phyloP scores from a whole-genome alignment of 768 basidiomycete genomes.

The Cubamyces lactineus region DNA sequence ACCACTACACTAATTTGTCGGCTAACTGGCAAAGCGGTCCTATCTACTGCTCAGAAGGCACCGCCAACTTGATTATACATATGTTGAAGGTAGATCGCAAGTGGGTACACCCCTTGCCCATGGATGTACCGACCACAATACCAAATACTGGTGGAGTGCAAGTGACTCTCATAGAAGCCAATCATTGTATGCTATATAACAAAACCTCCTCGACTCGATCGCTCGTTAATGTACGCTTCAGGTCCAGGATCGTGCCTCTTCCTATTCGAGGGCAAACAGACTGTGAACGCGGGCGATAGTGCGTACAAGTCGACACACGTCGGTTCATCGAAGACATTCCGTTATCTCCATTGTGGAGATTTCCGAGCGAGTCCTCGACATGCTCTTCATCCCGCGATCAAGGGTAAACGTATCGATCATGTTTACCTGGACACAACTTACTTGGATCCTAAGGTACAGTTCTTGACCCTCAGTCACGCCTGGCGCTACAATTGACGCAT shows the following conservation, averaged over 20 bases:
- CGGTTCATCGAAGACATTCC: constrained; percentile 69
- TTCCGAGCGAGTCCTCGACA: constrained; percentile 90
- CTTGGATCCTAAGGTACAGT: constrained; percentile 73
- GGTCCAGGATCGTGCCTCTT: constrained; percentile 93
- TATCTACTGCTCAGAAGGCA: constrained; percentile 95
- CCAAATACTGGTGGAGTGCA: constrained; percentile 84
- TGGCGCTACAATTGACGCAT: background rate
- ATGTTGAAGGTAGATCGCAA: constrained; percentile 87
- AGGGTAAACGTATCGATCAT: constrained; percentile 79
- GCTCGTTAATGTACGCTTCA: constrained; percentile 11
- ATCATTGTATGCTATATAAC: constrained; percentile 67
- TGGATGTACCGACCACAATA: constrained; percentile 73
- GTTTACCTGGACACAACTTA: constrained; percentile 98
- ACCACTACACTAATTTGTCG: constrained; percentile 93
- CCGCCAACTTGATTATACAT: constrained; percentile 88
- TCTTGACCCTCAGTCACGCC: too few species aligned
- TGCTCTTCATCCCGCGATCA: constrained; percentile 81
- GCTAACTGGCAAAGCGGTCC: constrained; percentile 88
- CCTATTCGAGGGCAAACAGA: constrained; percentile 91
- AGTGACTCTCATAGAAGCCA: constrained; percentile 96
- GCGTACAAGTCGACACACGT: constrained; percentile 70
- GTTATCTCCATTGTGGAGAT: constrained; percentile 96
- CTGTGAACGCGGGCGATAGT: constrained; percentile 86
- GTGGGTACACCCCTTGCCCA: constrained; percentile 88
- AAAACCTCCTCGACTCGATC: background rate